A percentile compares a stretch with the other conserved stretches of the same genome.
Conservation (phyloP, 805 yeast genomes). For the Candida ponderosae region DNA sequence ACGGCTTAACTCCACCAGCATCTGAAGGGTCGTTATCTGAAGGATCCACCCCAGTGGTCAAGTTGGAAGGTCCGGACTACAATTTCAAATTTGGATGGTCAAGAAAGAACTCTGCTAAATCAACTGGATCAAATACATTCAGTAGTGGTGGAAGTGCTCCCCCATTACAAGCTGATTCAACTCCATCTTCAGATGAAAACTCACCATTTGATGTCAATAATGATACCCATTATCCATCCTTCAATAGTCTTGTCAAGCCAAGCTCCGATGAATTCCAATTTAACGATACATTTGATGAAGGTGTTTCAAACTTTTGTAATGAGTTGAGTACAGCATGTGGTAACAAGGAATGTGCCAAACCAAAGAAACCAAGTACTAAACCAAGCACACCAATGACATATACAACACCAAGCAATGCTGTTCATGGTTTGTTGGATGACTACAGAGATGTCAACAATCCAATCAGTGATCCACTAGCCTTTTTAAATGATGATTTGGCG, state of each 20-base stretch:
- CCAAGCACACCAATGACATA: slow-evolving; percentile 1
- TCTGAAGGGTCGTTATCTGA: no score
- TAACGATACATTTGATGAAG: slow-evolving; percentile 52
- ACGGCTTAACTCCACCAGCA: no score
- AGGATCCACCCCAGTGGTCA: no score
- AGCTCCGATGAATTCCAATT: slow-evolving; percentile 26
- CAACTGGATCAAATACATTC: background rate
- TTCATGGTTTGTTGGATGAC: no score
- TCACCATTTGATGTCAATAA: slow-evolving; percentile 17
- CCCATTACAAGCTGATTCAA: slow-evolving; percentile 18
- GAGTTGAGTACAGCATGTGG: slow-evolving; percentile 81
- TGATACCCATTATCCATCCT: no score
- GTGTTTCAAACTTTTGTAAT: slow-evolving; percentile 67
- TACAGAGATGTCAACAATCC: background rate
- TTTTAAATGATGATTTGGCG: slow-evolving; percentile 26
- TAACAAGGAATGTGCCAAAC: slow-evolving; percentile 58
- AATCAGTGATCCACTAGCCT: slow-evolving; percentile 36
- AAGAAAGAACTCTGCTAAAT: slow-evolving; percentile 14
- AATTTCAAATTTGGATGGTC: slow-evolving; percentile 23
- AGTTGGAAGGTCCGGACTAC: no score
- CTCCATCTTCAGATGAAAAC: slow-evolving; percentile 15
- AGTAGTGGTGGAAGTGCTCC: slow-evolving; percentile 7
- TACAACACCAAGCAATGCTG: background rate
- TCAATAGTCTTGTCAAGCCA: slow-evolving; percentile 9
- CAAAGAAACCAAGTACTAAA: slow-evolving; percentile 25